These are phyloP conservation scores for Phytophthora sansomeana DNA, from an alignment of 352 stramenopile genomes.

Conservation along the genomic window DNA sequence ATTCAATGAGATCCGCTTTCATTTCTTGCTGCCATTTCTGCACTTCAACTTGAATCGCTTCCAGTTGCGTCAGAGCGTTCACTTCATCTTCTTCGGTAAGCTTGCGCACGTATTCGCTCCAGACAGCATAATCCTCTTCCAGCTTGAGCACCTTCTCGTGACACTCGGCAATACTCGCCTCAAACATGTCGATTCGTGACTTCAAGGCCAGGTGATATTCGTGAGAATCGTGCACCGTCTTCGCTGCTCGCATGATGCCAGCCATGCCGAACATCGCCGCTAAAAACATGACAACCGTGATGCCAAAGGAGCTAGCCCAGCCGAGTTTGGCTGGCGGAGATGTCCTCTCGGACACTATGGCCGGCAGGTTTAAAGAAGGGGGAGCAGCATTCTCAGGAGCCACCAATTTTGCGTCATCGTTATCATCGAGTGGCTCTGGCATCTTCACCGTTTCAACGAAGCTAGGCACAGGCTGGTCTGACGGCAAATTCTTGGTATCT, in stretches of 20 bases:
- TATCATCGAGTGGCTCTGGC: not conserved
- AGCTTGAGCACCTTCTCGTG: constrained; percentile 71
- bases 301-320: constrained; percentile 38
- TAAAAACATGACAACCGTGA: constrained; percentile 49
- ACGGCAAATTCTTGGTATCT: not conserved
- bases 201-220: constrained; percentile 73
- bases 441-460: constrained; percentile 1
- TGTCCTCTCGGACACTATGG: not conserved
- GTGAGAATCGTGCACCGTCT: constrained; percentile 61
- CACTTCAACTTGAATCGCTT: constrained; percentile 73
- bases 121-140: constrained; percentile 73
- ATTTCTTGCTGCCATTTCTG: constrained; percentile 80
- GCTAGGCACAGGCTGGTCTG: constrained; percentile 1
- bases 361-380: constrained; percentile 1
- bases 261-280: constrained; percentile 58
- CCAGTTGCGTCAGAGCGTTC: constrained; percentile 64
- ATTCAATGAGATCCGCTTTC: constrained; percentile 71
- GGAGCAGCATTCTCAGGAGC: not conserved
- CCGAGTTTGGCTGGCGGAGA: constrained; percentile 12
- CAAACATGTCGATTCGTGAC: constrained; percentile 63
- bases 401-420: not conserved
- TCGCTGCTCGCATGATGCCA: constrained; percentile 57
- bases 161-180: constrained; percentile 71
- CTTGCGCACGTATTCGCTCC: constrained; percentile 77
- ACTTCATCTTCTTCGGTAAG: constrained; percentile 76